Evolutionary conservation across 352 stramenopile genomes (phyloP).

Genomic region (Blastocystis hominis): DNA sequence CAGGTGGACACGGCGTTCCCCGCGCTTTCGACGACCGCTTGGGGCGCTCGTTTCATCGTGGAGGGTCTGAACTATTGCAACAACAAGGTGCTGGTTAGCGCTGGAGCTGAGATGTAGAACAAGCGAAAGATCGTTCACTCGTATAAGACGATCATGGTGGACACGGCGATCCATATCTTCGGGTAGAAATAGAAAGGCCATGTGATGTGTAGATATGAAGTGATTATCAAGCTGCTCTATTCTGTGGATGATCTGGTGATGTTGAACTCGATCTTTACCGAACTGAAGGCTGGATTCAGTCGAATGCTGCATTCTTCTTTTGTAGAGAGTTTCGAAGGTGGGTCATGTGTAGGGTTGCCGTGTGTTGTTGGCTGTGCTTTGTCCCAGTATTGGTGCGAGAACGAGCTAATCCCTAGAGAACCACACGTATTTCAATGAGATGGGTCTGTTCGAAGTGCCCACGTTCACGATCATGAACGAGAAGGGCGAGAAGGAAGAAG

Average conservation of each 20-base stretch:
- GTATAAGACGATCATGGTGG: conserved; percentile 49
- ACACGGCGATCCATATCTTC: conserved; percentile 24
- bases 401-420: neutral
- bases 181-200: neutral
- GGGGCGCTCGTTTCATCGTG: conserved; percentile 1
- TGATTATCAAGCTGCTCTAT: conserved; percentile 50
- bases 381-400: neutral
- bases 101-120: neutral
- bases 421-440: conserved; percentile 6
- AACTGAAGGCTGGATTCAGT: neutral
- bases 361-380: neutral
- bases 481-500: conserved; percentile 52
- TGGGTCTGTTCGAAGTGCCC: conserved; percentile 7
- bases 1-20: conserved; percentile 37
- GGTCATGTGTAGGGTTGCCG: conserved; percentile 11
- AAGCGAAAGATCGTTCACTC: conserved; percentile 43
- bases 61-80: conserved; percentile 51
- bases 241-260: conserved; percentile 49
- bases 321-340: neutral
- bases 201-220: neutral
- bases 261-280: conserved; percentile 17
- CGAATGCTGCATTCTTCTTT: neutral
- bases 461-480: conserved; percentile 46
- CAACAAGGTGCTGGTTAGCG: neutral
- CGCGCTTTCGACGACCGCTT: conserved; percentile 34